These are phyloP conservation scores for Ceratobasidium sp. DNA, from an alignment of 1,284 basidiomycete genomes.

Conservation along the genomic window DNA sequence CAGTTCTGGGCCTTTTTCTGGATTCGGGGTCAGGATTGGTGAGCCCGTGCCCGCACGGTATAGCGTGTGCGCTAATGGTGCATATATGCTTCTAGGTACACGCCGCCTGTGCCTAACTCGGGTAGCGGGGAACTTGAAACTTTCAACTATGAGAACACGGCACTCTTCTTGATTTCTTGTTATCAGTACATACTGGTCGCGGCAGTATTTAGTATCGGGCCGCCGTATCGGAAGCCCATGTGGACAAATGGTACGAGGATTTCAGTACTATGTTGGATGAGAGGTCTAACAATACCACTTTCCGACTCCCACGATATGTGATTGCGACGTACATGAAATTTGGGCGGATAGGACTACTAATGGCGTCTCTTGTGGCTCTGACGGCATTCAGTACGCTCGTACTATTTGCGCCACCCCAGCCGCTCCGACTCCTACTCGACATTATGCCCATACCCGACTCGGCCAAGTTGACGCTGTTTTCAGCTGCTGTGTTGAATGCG, in stretches of 20 bases:
- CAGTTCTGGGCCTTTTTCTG: conserved; percentile 93
- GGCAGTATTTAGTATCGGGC: conserved; percentile 96
- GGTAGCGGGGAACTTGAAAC: conserved; percentile 84
- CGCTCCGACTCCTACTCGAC: conserved; percentile 74
- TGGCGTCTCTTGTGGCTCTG: conserved; percentile 75
- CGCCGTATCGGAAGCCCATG: conserved; percentile 94
- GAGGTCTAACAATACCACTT: no score
- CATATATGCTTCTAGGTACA: conserved; percentile 64
- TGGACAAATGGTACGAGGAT: conserved; percentile 86
- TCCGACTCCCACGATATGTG: no score
- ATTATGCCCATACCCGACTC: conserved; percentile 79
- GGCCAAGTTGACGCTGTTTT: conserved; percentile 76
- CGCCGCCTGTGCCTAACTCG: conserved; percentile 67
- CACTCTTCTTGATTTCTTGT: conserved; percentile 92
- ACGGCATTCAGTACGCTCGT: conserved; percentile 79
- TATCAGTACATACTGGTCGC: conserved; percentile 99
- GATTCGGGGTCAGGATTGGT: conserved; percentile 88
- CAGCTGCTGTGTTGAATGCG: conserved; percentile 80
- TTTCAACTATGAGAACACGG: conserved; percentile 94
- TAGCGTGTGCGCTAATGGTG: background rate
- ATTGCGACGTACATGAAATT: no score
- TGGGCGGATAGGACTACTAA: conserved; percentile 75
- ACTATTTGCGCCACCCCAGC: conserved; percentile 73
- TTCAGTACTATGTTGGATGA: background rate
- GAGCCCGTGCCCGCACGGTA: conserved; percentile 47